Evolutionary conservation across 2,329 filamentous ascomycete genomes (phyloP).

Genomic region (Aspergillus fructus): DNA sequence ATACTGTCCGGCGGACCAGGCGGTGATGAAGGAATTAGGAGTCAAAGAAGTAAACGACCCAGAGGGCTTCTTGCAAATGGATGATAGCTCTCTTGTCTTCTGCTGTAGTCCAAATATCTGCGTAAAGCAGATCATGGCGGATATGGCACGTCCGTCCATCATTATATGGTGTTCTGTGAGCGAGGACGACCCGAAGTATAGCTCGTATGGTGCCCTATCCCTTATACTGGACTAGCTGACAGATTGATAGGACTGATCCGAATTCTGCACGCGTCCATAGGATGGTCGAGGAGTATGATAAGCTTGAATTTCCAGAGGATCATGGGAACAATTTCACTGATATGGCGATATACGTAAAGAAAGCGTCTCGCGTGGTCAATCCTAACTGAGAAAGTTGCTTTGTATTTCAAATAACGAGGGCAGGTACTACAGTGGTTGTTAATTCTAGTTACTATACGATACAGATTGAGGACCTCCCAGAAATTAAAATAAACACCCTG

Average conservation of each 20-base stretch:
- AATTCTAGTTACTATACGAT: too few relatives aligned
- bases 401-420: too few relatives aligned
- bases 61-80: slow-evolving; percentile 31
- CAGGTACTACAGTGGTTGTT: too few relatives aligned
- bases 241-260: not conserved
- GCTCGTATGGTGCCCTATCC: not conserved
- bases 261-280: not conserved
- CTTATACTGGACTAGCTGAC: not conserved
- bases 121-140: slow-evolving; percentile 35
- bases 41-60: slow-evolving; percentile 16
- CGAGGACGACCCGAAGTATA: not conserved
- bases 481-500: too few relatives aligned
- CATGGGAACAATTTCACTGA: not conserved
- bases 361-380: not conserved
- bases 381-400: too few relatives aligned
- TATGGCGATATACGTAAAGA: not conserved
- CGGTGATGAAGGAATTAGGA: slow-evolving; percentile 1
- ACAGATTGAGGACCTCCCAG: too few relatives aligned
- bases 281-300: slow-evolving; percentile 1
- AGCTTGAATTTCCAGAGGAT: not conserved
- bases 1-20: slow-evolving; percentile 13
- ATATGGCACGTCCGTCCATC: slow-evolving; percentile 28
- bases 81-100: slow-evolving; percentile 32
- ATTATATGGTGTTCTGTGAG: slow-evolving; percentile 15
- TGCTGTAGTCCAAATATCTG: slow-evolving; percentile 25